Evolutionary conservation across 2,329 filamentous ascomycete genomes (phyloP).

Genomic region (Dryadomyces quercivorus): DNA sequence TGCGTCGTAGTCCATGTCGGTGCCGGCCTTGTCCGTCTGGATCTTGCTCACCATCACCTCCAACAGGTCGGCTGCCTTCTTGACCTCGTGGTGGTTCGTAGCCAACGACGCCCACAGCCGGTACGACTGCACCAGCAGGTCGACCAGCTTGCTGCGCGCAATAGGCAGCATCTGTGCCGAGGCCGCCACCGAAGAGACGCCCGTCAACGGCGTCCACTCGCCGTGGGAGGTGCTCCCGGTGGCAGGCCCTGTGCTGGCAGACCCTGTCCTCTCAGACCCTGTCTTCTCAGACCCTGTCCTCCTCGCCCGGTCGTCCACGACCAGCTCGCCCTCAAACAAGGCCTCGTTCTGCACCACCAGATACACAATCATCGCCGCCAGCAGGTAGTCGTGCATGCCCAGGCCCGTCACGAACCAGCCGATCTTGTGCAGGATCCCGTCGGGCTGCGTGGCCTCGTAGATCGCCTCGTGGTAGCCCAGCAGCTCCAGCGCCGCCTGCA

Average conservation of each 20-base stretch:
- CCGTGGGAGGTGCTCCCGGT: neutral
- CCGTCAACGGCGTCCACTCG: neutral
- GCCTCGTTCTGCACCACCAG: constrained; percentile 33
- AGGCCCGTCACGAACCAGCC: constrained; percentile 47
- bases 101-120: constrained; percentile 31
- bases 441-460: constrained; percentile 36
- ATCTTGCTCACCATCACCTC: constrained; percentile 24
- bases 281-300: neutral
- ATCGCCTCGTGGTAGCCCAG: constrained; percentile 35
- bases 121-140: constrained; percentile 29
- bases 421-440: constrained; percentile 37
- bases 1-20: too few relatives aligned
- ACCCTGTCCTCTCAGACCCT: neutral
- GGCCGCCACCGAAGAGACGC: neutral
- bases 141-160: constrained; percentile 21
- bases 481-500: constrained; percentile 35
- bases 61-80: constrained; percentile 33
- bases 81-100: constrained; percentile 24
- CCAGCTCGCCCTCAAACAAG: constrained; percentile 9
- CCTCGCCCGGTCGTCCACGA: constrained; percentile 14
- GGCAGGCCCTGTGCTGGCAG: neutral
- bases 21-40: neutral
- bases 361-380: constrained; percentile 49
- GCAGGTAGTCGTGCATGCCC: constrained; percentile 47
- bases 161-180: constrained; percentile 7